phyloP scores from a whole-genome alignment of 768 basidiomycete genomes.

The Collybia nuda region DNA sequence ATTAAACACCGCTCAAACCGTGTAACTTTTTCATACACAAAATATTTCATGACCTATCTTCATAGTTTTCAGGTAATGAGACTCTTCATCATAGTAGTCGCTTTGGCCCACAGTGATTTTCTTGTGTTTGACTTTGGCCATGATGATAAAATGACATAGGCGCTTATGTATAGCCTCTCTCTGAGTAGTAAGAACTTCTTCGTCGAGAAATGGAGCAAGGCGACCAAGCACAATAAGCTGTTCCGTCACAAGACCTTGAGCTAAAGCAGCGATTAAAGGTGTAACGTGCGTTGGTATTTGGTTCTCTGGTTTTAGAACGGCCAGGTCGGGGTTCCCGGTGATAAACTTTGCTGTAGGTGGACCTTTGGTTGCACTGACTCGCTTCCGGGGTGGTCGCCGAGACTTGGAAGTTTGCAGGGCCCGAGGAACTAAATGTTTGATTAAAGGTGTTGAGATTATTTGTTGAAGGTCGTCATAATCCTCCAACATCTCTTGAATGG shows the following conservation, averaged over 20 bases:
- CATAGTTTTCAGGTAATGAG: constrained; percentile 37
- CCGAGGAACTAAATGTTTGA: constrained; percentile 24
- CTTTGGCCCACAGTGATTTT: constrained; percentile 25
- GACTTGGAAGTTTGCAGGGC: constrained; percentile 7
- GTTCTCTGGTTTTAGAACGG: constrained; percentile 53
- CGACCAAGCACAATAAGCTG: constrained; percentile 53
- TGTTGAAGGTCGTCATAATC: constrained; percentile 17
- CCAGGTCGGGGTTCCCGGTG: constrained; percentile 51
- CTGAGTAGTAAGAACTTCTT: constrained; percentile 22
- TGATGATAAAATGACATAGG: constrained; percentile 26
- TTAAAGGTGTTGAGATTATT: constrained; percentile 20
- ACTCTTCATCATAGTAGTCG: constrained; percentile 31
- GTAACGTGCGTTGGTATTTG: constrained; percentile 65
- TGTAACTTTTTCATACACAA: constrained; percentile 30
- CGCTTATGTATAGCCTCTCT: constrained; percentile 20
- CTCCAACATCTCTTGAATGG: constrained; percentile 28
- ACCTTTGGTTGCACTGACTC: background rate
- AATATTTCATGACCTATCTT: constrained; percentile 44
- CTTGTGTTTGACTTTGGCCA: constrained; percentile 21
- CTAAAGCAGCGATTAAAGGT: constrained; percentile 52
- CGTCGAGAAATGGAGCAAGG: constrained; percentile 28
- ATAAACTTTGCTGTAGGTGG: constrained; percentile 17
- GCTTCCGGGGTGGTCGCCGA: constrained; percentile 6
- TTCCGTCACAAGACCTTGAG: constrained; percentile 53
- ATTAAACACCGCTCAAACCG: background rate